Conservation (phyloP, 1,284 basidiomycete genomes). For the Sutorius eximius region DNA sequence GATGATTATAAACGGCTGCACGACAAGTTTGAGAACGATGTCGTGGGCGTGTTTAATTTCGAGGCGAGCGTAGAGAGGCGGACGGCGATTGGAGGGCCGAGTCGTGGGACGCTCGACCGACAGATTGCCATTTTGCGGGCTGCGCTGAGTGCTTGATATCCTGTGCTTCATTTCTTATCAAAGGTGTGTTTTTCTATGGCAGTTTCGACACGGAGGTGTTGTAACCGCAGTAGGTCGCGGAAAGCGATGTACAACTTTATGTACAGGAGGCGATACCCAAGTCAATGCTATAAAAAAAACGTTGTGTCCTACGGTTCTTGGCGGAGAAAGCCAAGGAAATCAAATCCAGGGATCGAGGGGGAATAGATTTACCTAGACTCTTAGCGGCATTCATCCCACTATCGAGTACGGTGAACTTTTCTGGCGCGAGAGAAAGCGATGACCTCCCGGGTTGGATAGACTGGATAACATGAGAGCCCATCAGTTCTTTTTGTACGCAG, state of each 20-base stretch:
- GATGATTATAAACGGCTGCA: conserved; percentile 79
- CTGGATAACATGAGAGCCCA: no score
- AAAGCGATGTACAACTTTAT: neutral
- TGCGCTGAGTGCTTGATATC: conserved; percentile 10
- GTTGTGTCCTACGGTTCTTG: neutral
- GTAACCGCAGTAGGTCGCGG: neutral
- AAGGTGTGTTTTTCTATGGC: neutral
- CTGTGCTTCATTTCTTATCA: neutral
- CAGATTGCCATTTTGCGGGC: conserved; percentile 75
- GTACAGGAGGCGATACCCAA: neutral
- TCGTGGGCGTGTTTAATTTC: conserved; percentile 85
- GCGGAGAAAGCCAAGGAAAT: neutral
- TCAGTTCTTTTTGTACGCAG: no score
- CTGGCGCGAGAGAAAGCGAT: no score
- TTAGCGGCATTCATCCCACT: no score
- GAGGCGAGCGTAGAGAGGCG: conserved; percentile 95
- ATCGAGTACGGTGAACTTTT: no score
- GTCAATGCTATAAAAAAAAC: neutral
- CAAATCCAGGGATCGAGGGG: neutral
- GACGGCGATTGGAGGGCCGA: conserved; percentile 90
- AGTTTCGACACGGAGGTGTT: neutral
- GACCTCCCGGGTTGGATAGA: no score
- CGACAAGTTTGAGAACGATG: conserved; percentile 80
- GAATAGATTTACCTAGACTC: neutral
- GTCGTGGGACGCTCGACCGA: conserved; percentile 79